Evolutionary conservation across 805 yeast species (phyloP).

Genomic region (Candida dajiaensis): DNA sequence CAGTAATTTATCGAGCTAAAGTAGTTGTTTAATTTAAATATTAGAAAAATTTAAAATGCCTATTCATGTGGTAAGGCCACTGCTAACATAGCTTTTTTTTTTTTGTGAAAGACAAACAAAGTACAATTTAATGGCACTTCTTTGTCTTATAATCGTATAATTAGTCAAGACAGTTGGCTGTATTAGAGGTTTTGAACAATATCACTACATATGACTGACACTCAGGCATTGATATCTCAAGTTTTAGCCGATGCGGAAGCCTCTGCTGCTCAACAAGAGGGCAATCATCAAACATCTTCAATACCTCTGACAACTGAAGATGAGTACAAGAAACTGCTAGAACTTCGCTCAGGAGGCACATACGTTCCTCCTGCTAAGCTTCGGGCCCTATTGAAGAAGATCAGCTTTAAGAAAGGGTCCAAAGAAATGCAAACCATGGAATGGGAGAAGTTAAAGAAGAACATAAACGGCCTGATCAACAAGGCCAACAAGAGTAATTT

Average conservation of each 20-base stretch:
- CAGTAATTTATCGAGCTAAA: too few relatives aligned
- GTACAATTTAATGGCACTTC: too few relatives aligned
- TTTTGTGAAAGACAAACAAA: too few relatives aligned
- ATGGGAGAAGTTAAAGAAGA: slow-evolving; percentile 50
- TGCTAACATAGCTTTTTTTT: too few relatives aligned
- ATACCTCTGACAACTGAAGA: slow-evolving; percentile 16
- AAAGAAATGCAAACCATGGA: slow-evolving; percentile 42
- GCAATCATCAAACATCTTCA: not conserved
- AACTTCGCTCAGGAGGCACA: slow-evolving; percentile 36
- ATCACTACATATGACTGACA: not conserved
- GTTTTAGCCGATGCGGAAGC: not conserved
- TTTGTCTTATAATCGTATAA: too few relatives aligned
- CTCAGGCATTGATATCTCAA: not conserved
- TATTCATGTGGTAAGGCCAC: too few relatives aligned
- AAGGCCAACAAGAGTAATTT: slow-evolving; percentile 42
- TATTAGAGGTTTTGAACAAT: too few relatives aligned
- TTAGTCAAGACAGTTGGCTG: not conserved
- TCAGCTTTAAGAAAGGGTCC: slow-evolving; percentile 25
- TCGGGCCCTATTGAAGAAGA: slow-evolving; percentile 34
- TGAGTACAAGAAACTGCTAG: slow-evolving; percentile 32
- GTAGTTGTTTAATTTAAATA: too few relatives aligned
- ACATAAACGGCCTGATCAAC: slow-evolving; percentile 44
- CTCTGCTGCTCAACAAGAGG: not conserved
- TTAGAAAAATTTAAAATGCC: too few relatives aligned
- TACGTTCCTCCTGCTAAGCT: slow-evolving; percentile 53